A percentile compares a stretch with the other conserved stretches of the same genome.
These are phyloP conservation scores for Pyrrhoderma noxium DNA, from an alignment of 1,284 basidiomycete genomes.

Conservation along the genomic window DNA sequence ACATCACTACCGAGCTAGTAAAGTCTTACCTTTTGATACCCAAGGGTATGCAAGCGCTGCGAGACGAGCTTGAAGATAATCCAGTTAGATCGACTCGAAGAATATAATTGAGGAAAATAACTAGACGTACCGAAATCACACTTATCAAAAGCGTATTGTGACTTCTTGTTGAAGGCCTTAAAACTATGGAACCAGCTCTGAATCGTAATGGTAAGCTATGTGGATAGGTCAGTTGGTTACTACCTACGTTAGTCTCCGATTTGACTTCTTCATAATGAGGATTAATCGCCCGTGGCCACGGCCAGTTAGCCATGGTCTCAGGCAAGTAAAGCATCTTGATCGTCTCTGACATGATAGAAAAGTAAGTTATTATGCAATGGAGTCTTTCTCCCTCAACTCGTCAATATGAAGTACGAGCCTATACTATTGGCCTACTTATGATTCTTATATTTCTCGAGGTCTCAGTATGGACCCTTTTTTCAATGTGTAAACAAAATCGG, in stretches of 20 bases:
- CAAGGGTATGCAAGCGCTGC: slow-evolving; percentile 24
- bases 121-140: slow-evolving; percentile 18
- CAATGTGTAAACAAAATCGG: too few relatives aligned
- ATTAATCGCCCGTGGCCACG: slow-evolving; percentile 4
- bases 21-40: slow-evolving; percentile 4
- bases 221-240: too few relatives aligned
- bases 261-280: slow-evolving; percentile 6
- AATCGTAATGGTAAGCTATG: too few relatives aligned
- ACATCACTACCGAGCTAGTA: too few relatives aligned
- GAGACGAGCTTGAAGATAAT: neutral
- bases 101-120: neutral
- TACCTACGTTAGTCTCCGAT: neutral
- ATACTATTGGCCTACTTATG: too few relatives aligned
- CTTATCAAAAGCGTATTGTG: slow-evolving; percentile 16
- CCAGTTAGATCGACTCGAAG: too few relatives aligned
- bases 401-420: too few relatives aligned
- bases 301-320: slow-evolving; percentile 5
- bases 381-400: too few relatives aligned
- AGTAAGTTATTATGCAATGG: too few relatives aligned
- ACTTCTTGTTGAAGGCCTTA: slow-evolving; percentile 14
- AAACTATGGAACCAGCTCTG: slow-evolving; percentile 5
- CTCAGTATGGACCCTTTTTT: too few relatives aligned
- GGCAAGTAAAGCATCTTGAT: slow-evolving; percentile 6
- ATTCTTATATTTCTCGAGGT: too few relatives aligned
- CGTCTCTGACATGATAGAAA: neutral